Evolutionary conservation across 768 basidiomycete species (phyloP).

Genomic region (Imleria badia): DNA sequence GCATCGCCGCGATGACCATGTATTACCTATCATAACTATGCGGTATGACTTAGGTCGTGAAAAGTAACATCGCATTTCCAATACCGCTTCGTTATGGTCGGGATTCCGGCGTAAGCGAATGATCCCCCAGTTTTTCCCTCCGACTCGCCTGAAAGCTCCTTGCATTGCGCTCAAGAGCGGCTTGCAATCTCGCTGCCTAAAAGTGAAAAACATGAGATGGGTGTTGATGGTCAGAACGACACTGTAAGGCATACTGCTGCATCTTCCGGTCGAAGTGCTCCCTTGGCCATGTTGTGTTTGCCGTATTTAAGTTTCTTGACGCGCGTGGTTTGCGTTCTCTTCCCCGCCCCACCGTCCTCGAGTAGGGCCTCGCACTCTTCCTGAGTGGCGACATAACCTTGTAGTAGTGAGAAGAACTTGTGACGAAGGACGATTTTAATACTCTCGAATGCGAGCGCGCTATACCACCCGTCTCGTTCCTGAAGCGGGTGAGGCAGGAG

Average conservation of each 20-base stretch:
- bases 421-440: conserved; percentile 84
- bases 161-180: conserved; percentile 52
- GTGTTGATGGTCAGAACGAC: neutral
- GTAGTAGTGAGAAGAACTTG: conserved; percentile 78
- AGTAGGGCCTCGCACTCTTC: conserved; percentile 72
- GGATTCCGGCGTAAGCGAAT: conserved; percentile 21
- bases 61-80: conserved; percentile 10
- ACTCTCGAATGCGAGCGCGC: conserved; percentile 67
- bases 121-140: conserved; percentile 22
- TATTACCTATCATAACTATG: conserved; percentile 24
- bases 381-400: conserved; percentile 69
- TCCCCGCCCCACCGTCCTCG: conserved; percentile 29
- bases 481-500: conserved; percentile 24
- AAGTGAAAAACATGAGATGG: neutral
- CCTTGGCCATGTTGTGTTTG: conserved; percentile 89
- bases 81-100: conserved; percentile 2
- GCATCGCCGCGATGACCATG: conserved; percentile 1
- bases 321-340: conserved; percentile 39
- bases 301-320: conserved; percentile 59
- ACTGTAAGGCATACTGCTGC: conserved; percentile 57
- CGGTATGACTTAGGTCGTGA: conserved; percentile 15
- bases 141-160: conserved; percentile 30
- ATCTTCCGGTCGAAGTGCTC: conserved; percentile 77
- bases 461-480: conserved; percentile 92
- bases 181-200: conserved; percentile 69